Evolutionary conservation across 306 rosid species (phyloP).

Genomic region (Glycine latifolia): DNA sequence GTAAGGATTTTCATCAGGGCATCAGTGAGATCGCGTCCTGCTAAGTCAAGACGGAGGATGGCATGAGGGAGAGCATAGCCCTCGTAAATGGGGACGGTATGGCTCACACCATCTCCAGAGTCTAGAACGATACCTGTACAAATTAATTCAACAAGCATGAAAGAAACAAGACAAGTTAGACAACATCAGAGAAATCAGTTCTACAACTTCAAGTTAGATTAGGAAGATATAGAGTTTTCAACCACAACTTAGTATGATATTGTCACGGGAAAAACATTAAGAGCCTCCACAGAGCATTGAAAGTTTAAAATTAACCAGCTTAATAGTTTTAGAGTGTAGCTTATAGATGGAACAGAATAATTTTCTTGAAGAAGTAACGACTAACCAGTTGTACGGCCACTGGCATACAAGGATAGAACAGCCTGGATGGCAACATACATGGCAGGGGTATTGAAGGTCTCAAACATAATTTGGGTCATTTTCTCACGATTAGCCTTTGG

Average conservation of each 20-base stretch:
- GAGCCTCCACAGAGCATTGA: too few species aligned
- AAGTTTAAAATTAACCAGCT: neutral
- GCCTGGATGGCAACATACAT: slow-evolving; percentile 96
- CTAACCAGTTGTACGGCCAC: slow-evolving; percentile 96
- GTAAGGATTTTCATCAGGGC: slow-evolving; percentile 89
- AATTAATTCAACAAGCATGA: slow-evolving; percentile 9
- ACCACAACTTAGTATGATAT: neutral
- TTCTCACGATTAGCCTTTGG: slow-evolving; percentile 95
- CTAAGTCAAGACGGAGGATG: slow-evolving; percentile 88
- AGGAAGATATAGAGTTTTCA: neutral
- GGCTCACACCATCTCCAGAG: slow-evolving; percentile 94
- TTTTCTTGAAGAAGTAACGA: slow-evolving; percentile 18
- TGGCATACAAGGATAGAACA: slow-evolving; percentile 85
- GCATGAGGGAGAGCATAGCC: slow-evolving; percentile 92
- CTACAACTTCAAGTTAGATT: neutral
- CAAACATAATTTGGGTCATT: slow-evolving; percentile 94
- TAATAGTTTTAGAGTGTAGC: neutral
- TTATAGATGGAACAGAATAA: neutral
- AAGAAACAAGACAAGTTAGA: neutral
- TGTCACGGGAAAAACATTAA: neutral
- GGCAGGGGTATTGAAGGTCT: slow-evolving; percentile 90
- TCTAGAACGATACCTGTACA: slow-evolving; percentile 81
- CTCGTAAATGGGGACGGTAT: slow-evolving; percentile 85
- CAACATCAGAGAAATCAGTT: neutral
- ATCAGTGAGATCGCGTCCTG: slow-evolving; percentile 90